Evolutionary conservation across 164 flowering plant species (phyloP), one percentile per base, ranked within the genome.

Genomic region (Kalanchoe fedtschenkoi): DNA sequence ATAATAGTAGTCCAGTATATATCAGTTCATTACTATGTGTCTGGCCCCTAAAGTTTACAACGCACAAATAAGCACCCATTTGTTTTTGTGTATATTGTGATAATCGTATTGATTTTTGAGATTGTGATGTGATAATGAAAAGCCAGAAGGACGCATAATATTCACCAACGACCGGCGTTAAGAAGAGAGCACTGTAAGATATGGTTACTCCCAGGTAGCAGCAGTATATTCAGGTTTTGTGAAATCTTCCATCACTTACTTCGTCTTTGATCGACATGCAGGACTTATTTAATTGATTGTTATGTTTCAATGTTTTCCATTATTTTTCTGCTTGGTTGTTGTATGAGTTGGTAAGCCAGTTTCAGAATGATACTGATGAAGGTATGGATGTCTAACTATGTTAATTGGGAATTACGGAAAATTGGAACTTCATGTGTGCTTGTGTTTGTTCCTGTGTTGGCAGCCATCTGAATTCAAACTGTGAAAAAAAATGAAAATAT

Each of bases 91-190:
- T n/a, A n/a, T n/a, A n/a, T n/a, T n/a, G n/a, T n/a, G n/a, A n/a
- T n/a, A n/a, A n/a, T 17, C 13, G 26, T 8, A 47, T 47, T 21
- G 17, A 22, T 24, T 47, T 47, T 22, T 13, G 26, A 24, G 54
- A 24, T 47, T 9, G 1, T 6, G 28, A 21, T n/a, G n/a, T 47
- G 54, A 11, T 21, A 13, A 0, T 9, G 54, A 9, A 21, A 4
- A 11, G 22, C 0, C 28, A 47, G 29, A n/a, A n/a, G n/a, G n/a
- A n/a, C n/a, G n/a, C 61, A 34, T 32, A 44, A 87, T 92, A 95
- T 89, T 92, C 61, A 89, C 98, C 2, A 92, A 89, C 61, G 66
- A 77, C 60, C 65, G 22, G 63, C 82, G 96, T 62, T 96, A 92
- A 73, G 75, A 72, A 68, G 95, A 89, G 67, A 81, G 91, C 30